Conservation (phyloP, 345 rosid species). For the Populus simonii region DNA sequence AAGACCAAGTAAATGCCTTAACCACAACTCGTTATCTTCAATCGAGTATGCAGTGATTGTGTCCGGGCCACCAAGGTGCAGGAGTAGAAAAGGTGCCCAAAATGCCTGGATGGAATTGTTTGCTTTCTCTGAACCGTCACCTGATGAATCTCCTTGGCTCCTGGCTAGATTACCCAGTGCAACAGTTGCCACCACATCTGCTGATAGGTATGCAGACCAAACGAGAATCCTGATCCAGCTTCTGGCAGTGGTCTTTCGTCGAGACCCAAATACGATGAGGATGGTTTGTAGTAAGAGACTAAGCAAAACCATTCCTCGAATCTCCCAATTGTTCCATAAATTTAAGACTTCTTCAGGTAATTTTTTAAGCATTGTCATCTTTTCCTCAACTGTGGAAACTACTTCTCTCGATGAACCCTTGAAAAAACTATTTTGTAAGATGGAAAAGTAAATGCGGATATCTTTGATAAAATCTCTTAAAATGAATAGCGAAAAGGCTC, state of each 20-base stretch:
- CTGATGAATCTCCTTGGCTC: too few relatives aligned
- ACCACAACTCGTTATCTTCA: background rate
- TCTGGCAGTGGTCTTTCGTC: background rate
- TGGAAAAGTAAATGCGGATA: background rate
- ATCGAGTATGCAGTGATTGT: background rate
- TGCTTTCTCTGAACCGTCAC: background rate
- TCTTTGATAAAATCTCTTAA: background rate
- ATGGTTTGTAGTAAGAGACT: background rate
- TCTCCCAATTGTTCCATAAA: background rate
- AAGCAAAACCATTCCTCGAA: background rate
- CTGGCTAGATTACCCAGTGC: background rate
- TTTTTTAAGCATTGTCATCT: background rate
- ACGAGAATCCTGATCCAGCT: background rate
- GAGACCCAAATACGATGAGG: background rate
- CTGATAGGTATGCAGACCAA: background rate
- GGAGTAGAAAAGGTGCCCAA: background rate
- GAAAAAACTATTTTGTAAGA: background rate
- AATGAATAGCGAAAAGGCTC: background rate
- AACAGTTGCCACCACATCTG: background rate
- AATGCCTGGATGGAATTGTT: background rate
- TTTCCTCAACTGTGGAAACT: background rate
- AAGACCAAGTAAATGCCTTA: background rate
- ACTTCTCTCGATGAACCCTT: background rate
- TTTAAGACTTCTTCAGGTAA: background rate
- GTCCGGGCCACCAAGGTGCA: slow-evolving; percentile 9